phyloP scores from a whole-genome alignment of 2,329 filamentous ascomycete species.

The Microthyrium microscopicum region DNA sequence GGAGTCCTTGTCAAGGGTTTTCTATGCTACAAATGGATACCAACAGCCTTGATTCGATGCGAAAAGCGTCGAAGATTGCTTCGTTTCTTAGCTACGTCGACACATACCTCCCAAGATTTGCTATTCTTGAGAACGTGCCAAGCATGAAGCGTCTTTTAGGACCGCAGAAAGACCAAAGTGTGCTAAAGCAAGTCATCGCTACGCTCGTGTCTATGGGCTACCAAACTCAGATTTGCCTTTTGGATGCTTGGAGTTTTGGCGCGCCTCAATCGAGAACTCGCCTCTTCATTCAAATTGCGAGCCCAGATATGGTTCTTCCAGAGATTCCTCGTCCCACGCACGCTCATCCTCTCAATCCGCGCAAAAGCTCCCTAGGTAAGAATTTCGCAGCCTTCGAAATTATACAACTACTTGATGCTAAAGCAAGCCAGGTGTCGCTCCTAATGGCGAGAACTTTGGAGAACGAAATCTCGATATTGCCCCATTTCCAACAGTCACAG shows the following conservation, averaged over 20 bases:
- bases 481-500: constrained; percentile 42
- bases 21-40: constrained; percentile 45
- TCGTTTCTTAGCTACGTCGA: constrained; percentile 62
- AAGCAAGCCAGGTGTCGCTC: no score
- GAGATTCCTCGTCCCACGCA: constrained; percentile 44
- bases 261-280: constrained; percentile 48
- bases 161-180: constrained; percentile 36
- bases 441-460: constrained; percentile 45
- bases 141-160: constrained; percentile 35
- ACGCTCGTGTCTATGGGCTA: constrained; percentile 62
- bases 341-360: constrained; percentile 31
- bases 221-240: constrained; percentile 49
- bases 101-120: constrained; percentile 57
- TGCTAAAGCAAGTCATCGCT: constrained; percentile 58
- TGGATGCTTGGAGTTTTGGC: constrained; percentile 55
- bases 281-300: constrained; percentile 55
- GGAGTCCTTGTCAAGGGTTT: constrained; percentile 66
- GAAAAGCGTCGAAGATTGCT: constrained; percentile 62
- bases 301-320: constrained; percentile 44
- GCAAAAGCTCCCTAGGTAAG: constrained; percentile 32
- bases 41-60: constrained; percentile 37
- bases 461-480: constrained; percentile 33
- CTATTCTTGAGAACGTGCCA: constrained; percentile 60
- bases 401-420: constrained; percentile 14
- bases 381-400: no score